Base-by-base conservation (phyloP, 495 filamentous ascomycete genomes). In the Podospora bellae-mahoneyi region DNA sequence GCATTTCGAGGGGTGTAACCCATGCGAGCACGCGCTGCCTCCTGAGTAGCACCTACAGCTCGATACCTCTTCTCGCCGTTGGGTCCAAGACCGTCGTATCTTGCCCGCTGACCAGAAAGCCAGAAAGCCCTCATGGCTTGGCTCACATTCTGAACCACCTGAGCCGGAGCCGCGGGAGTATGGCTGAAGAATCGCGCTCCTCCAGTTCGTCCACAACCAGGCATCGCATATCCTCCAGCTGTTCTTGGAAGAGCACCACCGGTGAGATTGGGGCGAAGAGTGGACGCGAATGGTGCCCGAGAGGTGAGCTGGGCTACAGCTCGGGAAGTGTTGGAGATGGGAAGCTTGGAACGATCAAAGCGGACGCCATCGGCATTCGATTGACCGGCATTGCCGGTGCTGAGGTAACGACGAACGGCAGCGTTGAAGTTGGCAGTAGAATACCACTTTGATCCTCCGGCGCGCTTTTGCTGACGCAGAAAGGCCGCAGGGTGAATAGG, bases 141-240 rank as follows among this genome's bases (percentile, higher is more conserved):
- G 20, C 92, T 96, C 2, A 98, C 94, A 80, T 97, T 97, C 73
- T 93, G 88, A n/a, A 98, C 84, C 20, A 98, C 92, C 76, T 98
- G 91, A 4, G 93, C 92, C 23, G 91, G 93, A 1, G 88, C 88
- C 3, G 92, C 86, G 10, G 95, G 91, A 0, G 88, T 88, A 78
- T 97, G 94, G 1, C 91, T 94, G 82, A 98, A 99, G 79, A 91
- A 93, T 60, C 95, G 85, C 18, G 88, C 89, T 44, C 92, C 89
- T 34, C 90, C 89, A 53, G 87, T 77, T 19, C 91, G 85, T 20
- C 90, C 90, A 61, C 85, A 85, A 20, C 85, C 85, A 23, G 91
- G 90, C 19, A 92, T 76, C 30, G 86, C 83, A 80, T 98, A 98
- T 2, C 95, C 95, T 65, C 94, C 92, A 18, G 93, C 90, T 16